phyloP scores from a whole-genome alignment of 2,329 filamentous ascomycete genomes.

The Phialophora verrucosa region DNA sequence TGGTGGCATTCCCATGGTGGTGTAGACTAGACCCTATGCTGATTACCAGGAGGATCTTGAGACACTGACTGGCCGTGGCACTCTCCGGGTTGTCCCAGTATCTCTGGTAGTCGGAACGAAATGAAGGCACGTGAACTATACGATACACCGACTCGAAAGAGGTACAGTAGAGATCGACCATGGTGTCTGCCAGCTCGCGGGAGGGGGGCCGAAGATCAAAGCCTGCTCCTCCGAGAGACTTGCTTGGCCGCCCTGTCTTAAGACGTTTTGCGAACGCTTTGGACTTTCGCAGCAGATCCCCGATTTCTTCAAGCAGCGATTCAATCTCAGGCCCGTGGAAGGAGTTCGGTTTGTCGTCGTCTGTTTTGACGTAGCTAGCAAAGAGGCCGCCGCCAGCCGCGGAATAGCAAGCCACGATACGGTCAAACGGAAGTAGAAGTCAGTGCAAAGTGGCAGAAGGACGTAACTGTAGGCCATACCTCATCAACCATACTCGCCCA shows the following conservation, averaged over 20 bases:
- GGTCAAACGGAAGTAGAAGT: not conserved
- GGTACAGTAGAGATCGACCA: conserved; percentile 29
- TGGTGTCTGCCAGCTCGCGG: conserved; percentile 24
- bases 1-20: not conserved
- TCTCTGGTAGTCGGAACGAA: conserved; percentile 43
- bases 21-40: conserved; percentile 42
- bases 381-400: conserved; percentile 2
- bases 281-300: conserved; percentile 33
- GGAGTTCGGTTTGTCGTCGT: conserved; percentile 2
- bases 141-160: conserved; percentile 44
- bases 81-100: conserved; percentile 39
- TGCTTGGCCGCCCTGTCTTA: conserved; percentile 39
- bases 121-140: conserved; percentile 46
- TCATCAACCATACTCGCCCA: conserved; percentile 37
- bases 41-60: conserved; percentile 46
- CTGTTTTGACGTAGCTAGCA: too few relatives aligned
- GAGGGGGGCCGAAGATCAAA: not conserved
- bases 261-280: conserved; percentile 39
- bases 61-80: conserved; percentile 34
- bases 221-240: not conserved
- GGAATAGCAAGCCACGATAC: conserved; percentile 1
- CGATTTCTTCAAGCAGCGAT: conserved; percentile 21
- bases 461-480: not conserved
- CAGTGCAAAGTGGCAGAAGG: not conserved
- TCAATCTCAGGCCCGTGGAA: conserved; percentile 19